Conservation (phyloP, 2,329 filamentous ascomycete species). For the Verticillium klebahnii region DNA sequence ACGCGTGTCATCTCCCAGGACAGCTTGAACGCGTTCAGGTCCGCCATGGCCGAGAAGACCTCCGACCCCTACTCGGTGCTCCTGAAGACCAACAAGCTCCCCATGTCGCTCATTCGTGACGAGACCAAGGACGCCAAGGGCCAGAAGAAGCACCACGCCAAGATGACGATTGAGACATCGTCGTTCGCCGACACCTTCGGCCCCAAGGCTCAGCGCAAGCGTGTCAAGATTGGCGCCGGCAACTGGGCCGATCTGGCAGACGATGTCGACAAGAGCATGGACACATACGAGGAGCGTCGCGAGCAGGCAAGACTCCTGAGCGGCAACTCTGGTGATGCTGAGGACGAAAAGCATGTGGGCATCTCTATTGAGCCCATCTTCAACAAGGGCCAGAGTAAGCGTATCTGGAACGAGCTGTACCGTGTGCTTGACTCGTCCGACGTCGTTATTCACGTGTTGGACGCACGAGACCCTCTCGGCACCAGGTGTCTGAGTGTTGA, state of each 20-base stretch:
- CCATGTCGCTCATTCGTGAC: slow-evolving; percentile 89
- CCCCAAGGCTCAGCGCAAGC: slow-evolving; percentile 86
- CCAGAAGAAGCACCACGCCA: slow-evolving; percentile 86
- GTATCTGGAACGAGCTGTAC: slow-evolving; percentile 95
- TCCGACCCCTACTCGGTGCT: slow-evolving; percentile 90
- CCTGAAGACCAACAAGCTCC: slow-evolving; percentile 95
- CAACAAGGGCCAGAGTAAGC: slow-evolving; percentile 88
- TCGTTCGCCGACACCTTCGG: slow-evolving; percentile 90
- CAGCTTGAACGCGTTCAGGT: slow-evolving; percentile 78
- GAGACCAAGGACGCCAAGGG: slow-evolving; percentile 67
- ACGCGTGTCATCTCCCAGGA: slow-evolving; percentile 87
- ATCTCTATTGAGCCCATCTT: slow-evolving; percentile 83
- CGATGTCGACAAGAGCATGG: slow-evolving; percentile 74
- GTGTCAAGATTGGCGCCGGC: slow-evolving; percentile 82
- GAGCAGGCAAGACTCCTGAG: slow-evolving; percentile 76
- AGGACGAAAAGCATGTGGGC: slow-evolving; percentile 43
- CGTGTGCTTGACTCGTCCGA: slow-evolving; percentile 95
- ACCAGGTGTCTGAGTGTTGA: slow-evolving; percentile 74
- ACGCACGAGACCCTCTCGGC: slow-evolving; percentile 83
- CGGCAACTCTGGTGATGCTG: slow-evolving; percentile 54
- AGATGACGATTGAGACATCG: slow-evolving; percentile 84
- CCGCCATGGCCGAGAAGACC: slow-evolving; percentile 86
- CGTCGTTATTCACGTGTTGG: slow-evolving; percentile 90
- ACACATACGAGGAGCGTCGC: slow-evolving; percentile 72
- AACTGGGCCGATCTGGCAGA: slow-evolving; percentile 78